Base-by-base conservation (phyloP, 2,329 filamentous ascomycete species). In the Hymenoscyphus albidus region DNA sequence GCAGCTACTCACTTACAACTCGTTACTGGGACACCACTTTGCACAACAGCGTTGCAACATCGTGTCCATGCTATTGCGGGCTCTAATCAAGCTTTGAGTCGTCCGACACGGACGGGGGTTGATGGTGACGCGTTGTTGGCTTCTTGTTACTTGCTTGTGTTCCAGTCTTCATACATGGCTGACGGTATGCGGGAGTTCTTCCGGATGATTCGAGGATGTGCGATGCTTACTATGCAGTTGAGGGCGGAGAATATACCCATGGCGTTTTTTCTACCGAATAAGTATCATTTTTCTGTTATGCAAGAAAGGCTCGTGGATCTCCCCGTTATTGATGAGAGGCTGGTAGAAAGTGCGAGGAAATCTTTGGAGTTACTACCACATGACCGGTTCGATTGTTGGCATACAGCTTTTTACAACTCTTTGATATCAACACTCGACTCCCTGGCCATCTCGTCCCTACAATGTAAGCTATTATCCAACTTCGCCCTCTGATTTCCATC, bases 1-100 rank as follows among this genome's bases (percentile, higher is more conserved):
- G 81, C 88, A 1, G 89, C 88, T 39, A 90, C 88, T 0, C 85
- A 90, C 68, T 80, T 91, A 4, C 80, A 80, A 65, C 80, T 90
- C 18, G 75, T 82, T 14, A 78, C 82, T 14, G 68, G 67, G 13
- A 59, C 58, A 14, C 62, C 67, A 12, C 59, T 70, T 2, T 55
- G 40, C 12, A 38, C 66, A 1, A 80, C 83, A 38, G 87, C 88
- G 54, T 84, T 90, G 77, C 78, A 79, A 42, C 88, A 91, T 74
- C 85, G 88, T 22, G 77, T 89, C 61, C 84, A 88, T 65, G 87
- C 88, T 5, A 85, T 90, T 70, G 82, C 82, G 65, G 81, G 84
- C 5, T 84, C 88, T 69, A 87, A 88, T 73, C 81, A 81, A 68
- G 79, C 81, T 0, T 75, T 88, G 2, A 72, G 81, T 22, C 76